Conservation (phyloP, 345 rosid genomes). For the Carallia pectinifolia region DNA sequence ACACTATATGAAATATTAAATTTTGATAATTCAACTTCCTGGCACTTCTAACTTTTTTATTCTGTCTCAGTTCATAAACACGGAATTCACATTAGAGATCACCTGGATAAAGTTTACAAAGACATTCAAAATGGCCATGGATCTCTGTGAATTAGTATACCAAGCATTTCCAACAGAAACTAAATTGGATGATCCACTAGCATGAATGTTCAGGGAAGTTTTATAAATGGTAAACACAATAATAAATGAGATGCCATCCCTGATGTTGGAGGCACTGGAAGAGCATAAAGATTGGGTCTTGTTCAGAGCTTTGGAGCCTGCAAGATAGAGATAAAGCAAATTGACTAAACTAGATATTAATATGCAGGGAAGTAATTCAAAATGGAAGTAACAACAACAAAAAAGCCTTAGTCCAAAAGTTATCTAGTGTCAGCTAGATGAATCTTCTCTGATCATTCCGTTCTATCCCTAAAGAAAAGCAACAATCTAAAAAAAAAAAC, state of each 20-base stretch:
- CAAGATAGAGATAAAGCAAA: not conserved
- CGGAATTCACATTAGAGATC: not conserved
- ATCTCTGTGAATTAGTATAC: slow-evolving; percentile 62
- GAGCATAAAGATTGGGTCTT: slow-evolving; percentile 42
- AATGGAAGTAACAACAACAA: not conserved
- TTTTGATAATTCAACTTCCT: no score
- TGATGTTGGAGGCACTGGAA: slow-evolving; percentile 24
- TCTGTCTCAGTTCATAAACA: not conserved
- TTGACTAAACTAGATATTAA: not conserved
- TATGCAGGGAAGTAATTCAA: not conserved
- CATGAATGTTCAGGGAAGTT: slow-evolving; percentile 30
- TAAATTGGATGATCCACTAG: slow-evolving; percentile 38
- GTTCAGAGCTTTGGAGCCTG: slow-evolving; percentile 77
- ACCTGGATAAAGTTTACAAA: slow-evolving; percentile 80
- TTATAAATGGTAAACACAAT: slow-evolving; percentile 76
- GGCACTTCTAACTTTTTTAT: no score
- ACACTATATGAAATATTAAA: no score
- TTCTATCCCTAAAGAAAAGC: not conserved
- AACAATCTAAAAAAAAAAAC: not conserved
- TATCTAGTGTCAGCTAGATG: no score
- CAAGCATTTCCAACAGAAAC: slow-evolving; percentile 73
- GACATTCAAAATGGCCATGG: slow-evolving; percentile 65
- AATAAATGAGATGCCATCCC: slow-evolving; percentile 55
- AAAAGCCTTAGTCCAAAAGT: not conserved
- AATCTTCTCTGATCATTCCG: no score